Percentiles rank a stretch among this genome's conserved stretches.
These are phyloP conservation scores for Coemansia sp. DNA, from an alignment of 192 early-diverging fungal species.

Conservation along the genomic window DNA sequence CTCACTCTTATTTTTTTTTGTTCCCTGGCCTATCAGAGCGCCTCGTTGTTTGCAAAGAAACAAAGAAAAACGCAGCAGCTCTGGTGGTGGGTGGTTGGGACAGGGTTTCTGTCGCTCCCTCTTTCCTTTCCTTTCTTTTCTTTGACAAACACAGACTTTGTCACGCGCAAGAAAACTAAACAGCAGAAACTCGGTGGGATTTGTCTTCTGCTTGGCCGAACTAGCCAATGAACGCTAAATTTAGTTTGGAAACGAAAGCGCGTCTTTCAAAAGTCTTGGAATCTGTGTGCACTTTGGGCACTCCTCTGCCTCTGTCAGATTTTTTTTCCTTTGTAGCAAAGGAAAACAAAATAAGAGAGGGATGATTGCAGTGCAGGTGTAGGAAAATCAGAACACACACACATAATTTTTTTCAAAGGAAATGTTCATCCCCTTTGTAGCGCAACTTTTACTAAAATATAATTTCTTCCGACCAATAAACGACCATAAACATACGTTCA, in stretches of 20 bases:
- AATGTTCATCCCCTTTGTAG: not conserved
- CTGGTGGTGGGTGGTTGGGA: no score
- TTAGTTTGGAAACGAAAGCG: not conserved
- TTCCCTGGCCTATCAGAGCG: no score
- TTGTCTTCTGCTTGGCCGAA: no score
- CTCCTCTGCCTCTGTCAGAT: not conserved
- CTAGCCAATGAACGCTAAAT: not conserved
- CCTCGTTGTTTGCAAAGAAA: no score
- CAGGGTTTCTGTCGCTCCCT: no score
- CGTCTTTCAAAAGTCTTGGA: not conserved
- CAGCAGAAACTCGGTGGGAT: no score
- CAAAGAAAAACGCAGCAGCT: no score
- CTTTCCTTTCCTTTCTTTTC: no score
- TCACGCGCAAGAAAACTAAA: no score
- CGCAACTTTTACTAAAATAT: not conserved
- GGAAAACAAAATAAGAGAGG: not conserved
- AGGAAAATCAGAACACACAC: not conserved
- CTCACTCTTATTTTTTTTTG: no score
- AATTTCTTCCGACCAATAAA: not conserved
- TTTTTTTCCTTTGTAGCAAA: not conserved
- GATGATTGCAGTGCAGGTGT: not conserved
- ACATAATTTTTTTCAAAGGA: not conserved
- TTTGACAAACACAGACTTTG: no score
- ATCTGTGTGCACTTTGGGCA: not conserved
- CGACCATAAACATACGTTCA: not conserved